Conservation (phyloP, 768 basidiomycete genomes). For the Aureoboletus auriporus region DNA sequence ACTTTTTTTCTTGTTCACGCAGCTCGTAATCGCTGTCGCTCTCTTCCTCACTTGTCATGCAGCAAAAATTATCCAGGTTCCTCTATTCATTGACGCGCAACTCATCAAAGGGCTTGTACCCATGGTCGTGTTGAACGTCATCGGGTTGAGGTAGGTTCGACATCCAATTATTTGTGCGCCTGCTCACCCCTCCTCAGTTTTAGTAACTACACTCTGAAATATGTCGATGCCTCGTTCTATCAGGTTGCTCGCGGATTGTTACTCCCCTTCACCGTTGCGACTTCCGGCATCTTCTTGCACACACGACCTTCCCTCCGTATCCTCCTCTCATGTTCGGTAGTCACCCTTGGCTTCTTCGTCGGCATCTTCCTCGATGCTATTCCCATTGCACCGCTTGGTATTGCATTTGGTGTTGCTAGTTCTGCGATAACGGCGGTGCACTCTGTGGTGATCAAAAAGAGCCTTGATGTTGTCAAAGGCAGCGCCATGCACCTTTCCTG, state of each 20-base stretch:
- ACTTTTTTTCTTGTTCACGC: slow-evolving; percentile 82
- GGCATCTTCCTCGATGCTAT: slow-evolving; percentile 80
- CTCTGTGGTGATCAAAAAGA: slow-evolving; percentile 91
- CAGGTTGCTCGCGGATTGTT: slow-evolving; percentile 94
- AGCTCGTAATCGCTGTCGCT: slow-evolving; percentile 74
- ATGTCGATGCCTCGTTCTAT: slow-evolving; percentile 92
- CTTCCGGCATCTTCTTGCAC: slow-evolving; percentile 77
- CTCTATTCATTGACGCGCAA: slow-evolving; percentile 58
- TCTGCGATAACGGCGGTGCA: slow-evolving; percentile 87
- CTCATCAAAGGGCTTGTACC: slow-evolving; percentile 71
- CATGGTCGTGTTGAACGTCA: slow-evolving; percentile 71
- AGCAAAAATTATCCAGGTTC: slow-evolving; percentile 62
- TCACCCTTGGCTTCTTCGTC: slow-evolving; percentile 90
- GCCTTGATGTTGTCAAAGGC: slow-evolving; percentile 73
- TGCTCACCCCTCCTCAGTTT: slow-evolving; percentile 45
- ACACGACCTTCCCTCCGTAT: slow-evolving; percentile 74
- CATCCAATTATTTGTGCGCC: neutral
- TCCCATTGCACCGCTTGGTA: slow-evolving; percentile 54
- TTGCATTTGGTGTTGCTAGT: slow-evolving; percentile 78
- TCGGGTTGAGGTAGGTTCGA: slow-evolving; percentile 68
- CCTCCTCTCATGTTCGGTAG: slow-evolving; percentile 69
- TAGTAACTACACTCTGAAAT: slow-evolving; percentile 89
- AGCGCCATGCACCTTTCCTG: slow-evolving; percentile 84
- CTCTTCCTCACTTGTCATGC: slow-evolving; percentile 66
- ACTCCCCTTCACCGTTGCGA: slow-evolving; percentile 87